These are phyloP conservation scores for Aspergillus novoparasiticus DNA, from an alignment of 2,329 filamentous ascomycete genomes.

Conservation along the genomic window DNA sequence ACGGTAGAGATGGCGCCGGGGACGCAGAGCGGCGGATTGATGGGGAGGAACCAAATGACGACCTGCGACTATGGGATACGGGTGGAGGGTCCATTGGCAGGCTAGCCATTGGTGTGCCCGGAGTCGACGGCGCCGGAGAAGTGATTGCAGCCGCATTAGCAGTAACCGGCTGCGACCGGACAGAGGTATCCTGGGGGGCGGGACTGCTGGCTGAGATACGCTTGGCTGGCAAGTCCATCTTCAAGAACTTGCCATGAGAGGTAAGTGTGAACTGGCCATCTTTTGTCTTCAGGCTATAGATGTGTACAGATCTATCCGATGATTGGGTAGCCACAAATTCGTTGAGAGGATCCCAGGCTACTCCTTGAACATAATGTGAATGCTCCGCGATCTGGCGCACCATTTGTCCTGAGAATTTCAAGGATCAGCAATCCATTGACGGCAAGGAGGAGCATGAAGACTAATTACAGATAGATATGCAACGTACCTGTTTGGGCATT, in stretches of 20 bases:
- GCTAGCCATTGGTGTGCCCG: conserved; percentile 88
- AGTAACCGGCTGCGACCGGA: conserved; percentile 34
- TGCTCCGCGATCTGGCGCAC: conserved; percentile 96
- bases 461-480: background rate
- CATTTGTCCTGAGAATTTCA: conserved; percentile 55
- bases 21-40: conserved; percentile 85
- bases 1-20: conserved; percentile 86
- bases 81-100: conserved; percentile 96
- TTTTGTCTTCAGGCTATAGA: conserved; percentile 94
- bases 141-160: conserved; percentile 59
- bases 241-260: conserved; percentile 78
- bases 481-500: conserved; percentile 81
- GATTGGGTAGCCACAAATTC: conserved; percentile 98
- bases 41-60: conserved; percentile 79
- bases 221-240: conserved; percentile 89
- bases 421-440: conserved; percentile 26
- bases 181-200: conserved; percentile 75
- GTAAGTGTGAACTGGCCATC: conserved; percentile 89
- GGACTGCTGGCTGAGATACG: conserved; percentile 91
- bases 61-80: conserved; percentile 89
- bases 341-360: conserved; percentile 97
- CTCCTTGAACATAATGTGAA: conserved; percentile 97
- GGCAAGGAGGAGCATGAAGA: background rate
- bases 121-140: conserved; percentile 86
- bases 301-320: conserved; percentile 95